Base-by-base conservation (phyloP, 441 rosid genomes). In the Croton laevigatus region DNA sequence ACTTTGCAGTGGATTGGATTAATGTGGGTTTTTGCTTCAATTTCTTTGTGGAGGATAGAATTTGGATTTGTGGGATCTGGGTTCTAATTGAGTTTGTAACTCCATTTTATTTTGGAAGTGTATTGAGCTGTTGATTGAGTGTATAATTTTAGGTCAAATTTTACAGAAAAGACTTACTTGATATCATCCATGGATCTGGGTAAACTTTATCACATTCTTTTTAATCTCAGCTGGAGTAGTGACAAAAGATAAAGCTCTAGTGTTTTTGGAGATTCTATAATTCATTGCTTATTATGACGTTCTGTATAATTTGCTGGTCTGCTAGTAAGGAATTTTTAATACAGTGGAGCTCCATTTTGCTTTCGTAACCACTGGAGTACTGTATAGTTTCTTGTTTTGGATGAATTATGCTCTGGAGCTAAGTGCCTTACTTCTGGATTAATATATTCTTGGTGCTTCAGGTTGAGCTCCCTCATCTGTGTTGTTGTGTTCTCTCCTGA, bases 41-140 rank as follows among this genome's bases (percentile, higher is more conserved):
- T 38, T 49, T 37, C 48, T 65, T 51, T 45, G 45, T 45, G 52
- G 38, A 45, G 63, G 37, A 36, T 34, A 23, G 59, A 65, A 60
- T 46, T 45, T 73, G 10, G 17, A 48, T 75, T n/a, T 70, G 23
- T 61, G 51, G 70, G 66, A 78, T 76, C 61, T 71, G 73, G 37
- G 5, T 55, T 23, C 45, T 60, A 5, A 12, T 63, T 63, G 38
- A 51, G 55, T 5, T 60, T 57, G 14, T 62, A 34, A 23, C 53
- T 68, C 27, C 61, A 68, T 22, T 71, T 51, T 19, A 42, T 49
- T 62, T 32, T 34, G 38, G 20, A 23, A 58, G 49, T 59, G 63
- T 69, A 19, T 72, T 69, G 22, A 58, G 78, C 77, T 64, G 13
- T 49, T 68, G 36, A 68, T 40, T 59, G 55, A 53, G 17, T 37